Conservation (phyloP, 2,329 filamentous ascomycete species). For the Epichloe bromicola region DNA sequence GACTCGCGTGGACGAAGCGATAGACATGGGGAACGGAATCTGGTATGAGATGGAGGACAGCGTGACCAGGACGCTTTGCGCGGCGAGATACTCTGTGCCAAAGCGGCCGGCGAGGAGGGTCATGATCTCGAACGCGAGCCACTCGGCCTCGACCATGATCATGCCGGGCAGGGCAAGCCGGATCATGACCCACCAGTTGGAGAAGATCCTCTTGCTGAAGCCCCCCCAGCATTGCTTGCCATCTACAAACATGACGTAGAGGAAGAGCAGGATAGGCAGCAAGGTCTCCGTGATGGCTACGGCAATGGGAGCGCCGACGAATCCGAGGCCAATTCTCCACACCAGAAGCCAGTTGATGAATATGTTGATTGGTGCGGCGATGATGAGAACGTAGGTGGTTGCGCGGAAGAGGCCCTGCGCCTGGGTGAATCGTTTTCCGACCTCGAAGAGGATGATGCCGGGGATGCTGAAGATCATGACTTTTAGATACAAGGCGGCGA, state of each 20-base stretch:
- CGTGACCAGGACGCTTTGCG: constrained; percentile 74
- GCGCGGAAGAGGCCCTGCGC: constrained; percentile 71
- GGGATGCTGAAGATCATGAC: constrained; percentile 62
- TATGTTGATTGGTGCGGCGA: constrained; percentile 66
- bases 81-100: constrained; percentile 66
- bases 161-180: constrained; percentile 77
- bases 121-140: constrained; percentile 82
- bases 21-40: constrained; percentile 81
- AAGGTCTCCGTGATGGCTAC: constrained; percentile 68
- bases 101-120: constrained; percentile 74
- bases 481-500: constrained; percentile 61
- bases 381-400: constrained; percentile 61
- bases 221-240: constrained; percentile 83
- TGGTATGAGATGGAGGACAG: constrained; percentile 74
- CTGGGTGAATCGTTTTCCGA: constrained; percentile 68
- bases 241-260: constrained; percentile 63
- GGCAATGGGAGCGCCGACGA: constrained; percentile 70
- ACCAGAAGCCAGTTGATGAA: constrained; percentile 70
- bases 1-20: constrained; percentile 76
- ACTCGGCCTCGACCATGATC: constrained; percentile 89
- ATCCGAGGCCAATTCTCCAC: constrained; percentile 56
- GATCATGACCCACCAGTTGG: constrained; percentile 74
- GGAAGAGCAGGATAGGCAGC: constrained; percentile 61
- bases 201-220: constrained; percentile 54
- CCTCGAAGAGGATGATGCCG: constrained; percentile 65